Percentiles rank a stretch among this genome's conserved stretches.
phyloP scores from a whole-genome alignment of 306 rosid species.

The Sindora glabra region DNA sequence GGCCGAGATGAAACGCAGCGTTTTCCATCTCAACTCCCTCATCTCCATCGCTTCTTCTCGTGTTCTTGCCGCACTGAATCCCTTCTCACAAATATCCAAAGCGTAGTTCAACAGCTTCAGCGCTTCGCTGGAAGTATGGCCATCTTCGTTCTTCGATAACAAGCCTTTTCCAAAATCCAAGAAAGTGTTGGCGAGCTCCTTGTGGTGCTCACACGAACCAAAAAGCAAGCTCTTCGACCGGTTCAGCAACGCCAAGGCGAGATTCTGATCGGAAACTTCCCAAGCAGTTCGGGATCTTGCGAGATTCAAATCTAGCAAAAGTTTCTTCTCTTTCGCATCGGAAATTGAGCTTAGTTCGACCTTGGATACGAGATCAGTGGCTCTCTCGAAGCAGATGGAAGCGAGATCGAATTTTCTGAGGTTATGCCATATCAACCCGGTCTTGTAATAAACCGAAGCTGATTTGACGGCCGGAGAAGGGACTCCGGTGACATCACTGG shows the following conservation, averaged over 20 bases:
- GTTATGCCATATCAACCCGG: conserved; percentile 69
- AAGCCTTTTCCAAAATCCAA: conserved; percentile 51
- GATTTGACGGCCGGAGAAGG: conserved; percentile 61
- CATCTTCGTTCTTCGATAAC: conserved; percentile 35
- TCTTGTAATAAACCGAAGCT: conserved; percentile 68
- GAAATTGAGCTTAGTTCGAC: conserved; percentile 20
- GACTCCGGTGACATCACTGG: conserved; percentile 45
- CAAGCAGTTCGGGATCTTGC: conserved; percentile 81
- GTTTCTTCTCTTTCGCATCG: conserved; percentile 43
- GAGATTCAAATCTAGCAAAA: conserved; percentile 61
- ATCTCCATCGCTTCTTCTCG: conserved; percentile 47
- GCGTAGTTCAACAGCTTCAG: conserved; percentile 85
- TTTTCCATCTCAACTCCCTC: conserved; percentile 50
- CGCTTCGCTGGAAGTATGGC: conserved; percentile 38
- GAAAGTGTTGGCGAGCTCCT: conserved; percentile 56
- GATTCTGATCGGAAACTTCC: conserved; percentile 63
- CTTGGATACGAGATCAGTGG: conserved; percentile 63
- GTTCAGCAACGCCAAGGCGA: conserved; percentile 57
- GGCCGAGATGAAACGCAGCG: conserved; percentile 74
- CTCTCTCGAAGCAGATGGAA: conserved; percentile 72
- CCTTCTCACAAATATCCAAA: conserved; percentile 68
- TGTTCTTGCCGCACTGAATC: conserved; percentile 39
- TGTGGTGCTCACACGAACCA: conserved; percentile 46
- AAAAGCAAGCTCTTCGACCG: conserved; percentile 63
- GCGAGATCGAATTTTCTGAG: conserved; percentile 74